Evolutionary conservation across 345 rosid species (phyloP).

Genomic region (Arabidopsis suecica): DNA sequence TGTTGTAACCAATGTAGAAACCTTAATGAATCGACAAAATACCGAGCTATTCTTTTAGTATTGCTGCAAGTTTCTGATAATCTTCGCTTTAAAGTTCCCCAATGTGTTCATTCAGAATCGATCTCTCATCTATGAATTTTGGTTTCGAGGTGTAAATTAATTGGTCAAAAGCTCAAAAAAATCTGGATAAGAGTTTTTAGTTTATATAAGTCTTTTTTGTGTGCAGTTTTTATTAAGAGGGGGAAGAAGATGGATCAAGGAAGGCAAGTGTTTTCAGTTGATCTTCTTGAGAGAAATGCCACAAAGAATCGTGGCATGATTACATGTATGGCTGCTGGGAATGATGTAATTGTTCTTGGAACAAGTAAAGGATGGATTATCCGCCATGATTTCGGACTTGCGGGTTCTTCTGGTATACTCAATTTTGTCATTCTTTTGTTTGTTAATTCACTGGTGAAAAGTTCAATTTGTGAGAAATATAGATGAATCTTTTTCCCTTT

Average conservation of each 20-base stretch:
- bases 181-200: not conserved
- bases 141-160: conserved; percentile 11
- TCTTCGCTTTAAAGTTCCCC: not conserved
- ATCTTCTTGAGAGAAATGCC: conserved; percentile 87
- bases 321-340: conserved; percentile 97
- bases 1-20: not conserved
- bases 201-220: not conserved
- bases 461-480: not conserved
- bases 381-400: conserved; percentile 86
- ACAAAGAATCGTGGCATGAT: conserved; percentile 87
- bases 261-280: conserved; percentile 84
- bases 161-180: conserved; percentile 32
- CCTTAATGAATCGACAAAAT: not conserved
- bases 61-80: not conserved
- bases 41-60: too few species aligned
- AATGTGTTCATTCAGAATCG: conserved; percentile 13
- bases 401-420: conserved; percentile 68
- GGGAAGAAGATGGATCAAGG: conserved; percentile 67
- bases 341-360: conserved; percentile 88
- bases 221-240: conserved; percentile 12
- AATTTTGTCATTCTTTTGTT: not conserved
- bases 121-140: conserved; percentile 1
- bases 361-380: conserved; percentile 97
- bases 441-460: not conserved
- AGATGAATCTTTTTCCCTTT: not conserved